A percentile compares a stretch with the other conserved stretches of the same genome.
phyloP scores from a whole-genome alignment of 305 asterid species.

The Petunia hybrid region DNA sequence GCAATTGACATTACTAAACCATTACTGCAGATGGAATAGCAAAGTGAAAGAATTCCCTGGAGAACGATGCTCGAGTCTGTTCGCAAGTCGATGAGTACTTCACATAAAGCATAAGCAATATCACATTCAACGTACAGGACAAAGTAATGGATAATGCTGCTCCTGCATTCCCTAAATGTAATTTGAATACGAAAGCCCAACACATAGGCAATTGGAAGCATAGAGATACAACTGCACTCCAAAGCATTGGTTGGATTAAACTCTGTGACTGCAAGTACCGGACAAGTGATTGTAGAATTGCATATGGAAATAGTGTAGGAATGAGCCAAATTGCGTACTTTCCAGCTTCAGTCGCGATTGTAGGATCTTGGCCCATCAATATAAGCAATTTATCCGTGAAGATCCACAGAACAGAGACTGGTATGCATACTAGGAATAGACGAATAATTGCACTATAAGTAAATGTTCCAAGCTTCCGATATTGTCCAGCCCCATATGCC shows the following conservation, averaged over 20 bases:
- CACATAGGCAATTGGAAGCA: constrained; percentile 20
- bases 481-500: constrained; percentile 45
- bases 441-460: constrained; percentile 46
- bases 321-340: constrained; percentile 58
- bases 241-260: constrained; percentile 57
- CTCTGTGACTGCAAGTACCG: constrained; percentile 64
- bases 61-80: background rate
- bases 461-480: constrained; percentile 45
- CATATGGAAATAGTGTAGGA: constrained; percentile 57
- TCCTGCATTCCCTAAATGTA: background rate
- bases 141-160: background rate
- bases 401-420: constrained; percentile 53
- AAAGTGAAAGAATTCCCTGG: background rate
- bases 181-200: constrained; percentile 11
- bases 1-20: background rate
- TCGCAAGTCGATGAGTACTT: background rate
- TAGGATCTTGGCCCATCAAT: constrained; percentile 59
- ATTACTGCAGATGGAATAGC: background rate
- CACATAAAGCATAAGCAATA: background rate
- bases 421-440: constrained; percentile 42
- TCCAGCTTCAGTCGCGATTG: constrained; percentile 62
- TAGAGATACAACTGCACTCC: constrained; percentile 37
- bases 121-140: background rate
- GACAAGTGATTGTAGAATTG: constrained; percentile 58
- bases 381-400: constrained; percentile 52